Evolutionary conservation across 2,329 filamentous ascomycete genomes (phyloP).

Genomic region (Aspergillus brunneoviolaceus): DNA sequence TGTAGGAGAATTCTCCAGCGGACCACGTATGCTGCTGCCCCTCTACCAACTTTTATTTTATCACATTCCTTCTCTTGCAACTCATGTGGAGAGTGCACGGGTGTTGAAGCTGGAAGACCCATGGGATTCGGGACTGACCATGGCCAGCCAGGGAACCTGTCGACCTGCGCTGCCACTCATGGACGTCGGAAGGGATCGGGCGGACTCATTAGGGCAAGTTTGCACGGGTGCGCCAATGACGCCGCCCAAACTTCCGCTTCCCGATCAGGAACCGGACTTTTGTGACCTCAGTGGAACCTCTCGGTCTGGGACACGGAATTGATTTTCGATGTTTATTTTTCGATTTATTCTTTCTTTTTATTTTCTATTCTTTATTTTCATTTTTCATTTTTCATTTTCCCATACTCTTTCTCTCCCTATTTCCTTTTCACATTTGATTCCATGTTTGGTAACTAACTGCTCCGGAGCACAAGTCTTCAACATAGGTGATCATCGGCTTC

Average conservation of each 20-base stretch:
- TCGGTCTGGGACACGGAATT: background rate
- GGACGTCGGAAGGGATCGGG: background rate
- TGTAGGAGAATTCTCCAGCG: background rate
- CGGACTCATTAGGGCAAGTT: background rate
- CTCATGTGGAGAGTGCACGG: background rate
- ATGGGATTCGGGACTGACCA: background rate
- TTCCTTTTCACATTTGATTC: background rate
- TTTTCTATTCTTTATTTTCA: background rate
- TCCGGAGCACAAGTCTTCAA: background rate
- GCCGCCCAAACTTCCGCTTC: background rate
- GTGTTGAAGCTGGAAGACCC: background rate
- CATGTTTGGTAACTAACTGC: background rate
- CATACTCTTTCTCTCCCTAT: background rate
- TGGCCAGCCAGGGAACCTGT: background rate
- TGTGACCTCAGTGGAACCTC: background rate
- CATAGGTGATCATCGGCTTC: too few species aligned
- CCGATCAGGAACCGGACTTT: conserved; percentile 9
- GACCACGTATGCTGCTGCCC: background rate
- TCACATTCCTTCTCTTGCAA: background rate
- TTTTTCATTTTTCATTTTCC: background rate
- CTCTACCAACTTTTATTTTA: background rate
- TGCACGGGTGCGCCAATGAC: conserved; percentile 1
- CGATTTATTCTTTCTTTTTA: background rate
- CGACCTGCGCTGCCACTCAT: background rate
- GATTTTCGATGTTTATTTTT: background rate